A percentile compares a stretch with the other conserved stretches of the same genome.
Evolutionary conservation across 345 rosid genomes (phyloP).

Genomic region (Triadica sebifera): DNA sequence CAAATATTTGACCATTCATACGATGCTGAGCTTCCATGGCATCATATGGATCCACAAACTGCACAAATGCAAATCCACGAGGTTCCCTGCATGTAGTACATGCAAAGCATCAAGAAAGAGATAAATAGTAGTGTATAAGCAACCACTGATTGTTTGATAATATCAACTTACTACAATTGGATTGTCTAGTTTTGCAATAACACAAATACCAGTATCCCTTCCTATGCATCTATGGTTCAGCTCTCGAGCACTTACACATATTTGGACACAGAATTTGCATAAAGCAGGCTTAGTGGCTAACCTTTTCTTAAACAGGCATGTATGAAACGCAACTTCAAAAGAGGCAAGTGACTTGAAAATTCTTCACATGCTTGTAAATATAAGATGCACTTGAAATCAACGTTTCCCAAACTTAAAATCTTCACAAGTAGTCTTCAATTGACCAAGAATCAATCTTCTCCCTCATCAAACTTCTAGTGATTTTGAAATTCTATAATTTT

Average conservation of each 20-base stretch:
- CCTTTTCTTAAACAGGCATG: slow-evolving; percentile 64
- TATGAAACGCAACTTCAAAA: slow-evolving; percentile 73
- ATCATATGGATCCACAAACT: slow-evolving; percentile 87
- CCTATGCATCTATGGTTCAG: slow-evolving; percentile 37
- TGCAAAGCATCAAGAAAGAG: slow-evolving; percentile 20
- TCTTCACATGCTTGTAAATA: slow-evolving; percentile 71
- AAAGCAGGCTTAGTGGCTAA: slow-evolving; percentile 56
- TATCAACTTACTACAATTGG: slow-evolving; percentile 9
- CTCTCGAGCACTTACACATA: slow-evolving; percentile 41
- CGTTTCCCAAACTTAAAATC: slow-evolving; percentile 49
- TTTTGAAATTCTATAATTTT: slow-evolving; percentile 53
- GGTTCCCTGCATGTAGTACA: slow-evolving; percentile 60
- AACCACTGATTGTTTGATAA: slow-evolving; percentile 16
- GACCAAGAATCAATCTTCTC: slow-evolving; percentile 50
- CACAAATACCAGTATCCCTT: slow-evolving; percentile 34
- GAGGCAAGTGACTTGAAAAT: slow-evolving; percentile 63
- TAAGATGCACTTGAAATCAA: slow-evolving; percentile 63
- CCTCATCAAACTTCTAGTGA: slow-evolving; percentile 71
- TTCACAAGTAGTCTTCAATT: slow-evolving; percentile 49
- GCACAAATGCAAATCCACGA: slow-evolving; percentile 96
- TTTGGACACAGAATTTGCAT: slow-evolving; percentile 40
- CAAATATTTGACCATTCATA: slow-evolving; percentile 82
- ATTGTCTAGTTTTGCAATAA: slow-evolving; percentile 27
- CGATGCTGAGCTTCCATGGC: slow-evolving; percentile 86
- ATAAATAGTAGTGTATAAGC: slow-evolving; percentile 13